Conservation (phyloP, 2,329 filamentous ascomycete species). For the Monosporascus ibericus region DNA sequence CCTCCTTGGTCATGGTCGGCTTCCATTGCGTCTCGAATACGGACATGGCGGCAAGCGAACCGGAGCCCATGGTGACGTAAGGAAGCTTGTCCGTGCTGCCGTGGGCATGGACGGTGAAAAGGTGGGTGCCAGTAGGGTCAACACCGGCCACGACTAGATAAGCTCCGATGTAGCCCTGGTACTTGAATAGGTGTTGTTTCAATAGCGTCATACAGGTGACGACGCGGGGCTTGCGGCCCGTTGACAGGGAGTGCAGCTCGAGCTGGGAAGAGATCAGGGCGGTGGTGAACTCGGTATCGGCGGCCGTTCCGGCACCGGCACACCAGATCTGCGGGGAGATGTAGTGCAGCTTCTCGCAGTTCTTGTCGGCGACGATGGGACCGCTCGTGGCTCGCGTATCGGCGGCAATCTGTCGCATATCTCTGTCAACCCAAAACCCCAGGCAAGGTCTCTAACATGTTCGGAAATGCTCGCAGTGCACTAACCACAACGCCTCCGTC, state of each 20-base stretch:
- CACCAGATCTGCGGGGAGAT: conserved; percentile 99
- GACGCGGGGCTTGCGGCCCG: conserved; percentile 91
- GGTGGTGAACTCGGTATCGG: conserved; percentile 98
- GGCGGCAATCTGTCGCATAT: conserved; percentile 69
- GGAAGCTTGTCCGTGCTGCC: conserved; percentile 97
- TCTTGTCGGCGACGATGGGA: conserved; percentile 99
- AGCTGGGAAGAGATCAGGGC: conserved; percentile 97
- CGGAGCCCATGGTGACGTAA: conserved; percentile 98
- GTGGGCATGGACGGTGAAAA: conserved; percentile 98
- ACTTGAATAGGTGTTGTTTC: conserved; percentile 98
- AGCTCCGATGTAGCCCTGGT: conserved; percentile 96
- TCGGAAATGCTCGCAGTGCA: conserved; percentile 11
- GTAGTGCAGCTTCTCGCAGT: conserved; percentile 99
- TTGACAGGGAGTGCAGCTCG: conserved; percentile 93
- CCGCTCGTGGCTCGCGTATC: conserved; percentile 96
- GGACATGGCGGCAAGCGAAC: conserved; percentile 93
- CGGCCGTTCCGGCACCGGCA: conserved; percentile 92
- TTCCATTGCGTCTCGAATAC: conserved; percentile 98
- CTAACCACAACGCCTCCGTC: conserved; percentile 91
- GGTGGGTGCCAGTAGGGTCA: conserved; percentile 88
- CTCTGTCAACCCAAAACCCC: conserved; percentile 6
- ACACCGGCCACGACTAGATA: conserved; percentile 96
- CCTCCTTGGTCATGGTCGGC: conserved; percentile 63
- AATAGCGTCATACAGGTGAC: conserved; percentile 99
- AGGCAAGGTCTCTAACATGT: too few relatives aligned